Conservation (phyloP, 1,284 basidiomycete genomes). For the Pterula multifida region DNA sequence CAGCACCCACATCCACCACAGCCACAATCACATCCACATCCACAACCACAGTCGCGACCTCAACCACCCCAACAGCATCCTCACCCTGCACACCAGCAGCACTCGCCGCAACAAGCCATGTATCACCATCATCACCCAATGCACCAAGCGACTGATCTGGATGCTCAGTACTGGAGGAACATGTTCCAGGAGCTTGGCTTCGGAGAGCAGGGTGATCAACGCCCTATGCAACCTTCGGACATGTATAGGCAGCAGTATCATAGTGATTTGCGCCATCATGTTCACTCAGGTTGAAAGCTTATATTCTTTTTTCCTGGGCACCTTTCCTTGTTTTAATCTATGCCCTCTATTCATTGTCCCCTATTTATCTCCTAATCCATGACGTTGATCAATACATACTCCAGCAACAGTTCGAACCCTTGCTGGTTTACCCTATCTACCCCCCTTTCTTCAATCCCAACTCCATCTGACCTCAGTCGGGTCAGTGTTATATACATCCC, state of each 20-base stretch:
- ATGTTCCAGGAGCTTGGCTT: constrained; percentile 63
- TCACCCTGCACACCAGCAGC: not conserved
- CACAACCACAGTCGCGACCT: not conserved
- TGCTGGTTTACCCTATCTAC: too few relatives aligned
- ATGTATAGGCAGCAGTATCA: not conserved
- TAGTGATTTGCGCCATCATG: not conserved
- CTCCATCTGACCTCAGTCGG: too few relatives aligned
- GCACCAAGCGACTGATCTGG: constrained; percentile 34
- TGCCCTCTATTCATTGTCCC: not conserved
- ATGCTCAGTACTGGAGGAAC: constrained; percentile 54
- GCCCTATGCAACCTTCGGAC: constrained; percentile 9
- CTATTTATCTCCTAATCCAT: not conserved
- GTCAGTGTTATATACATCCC: too few relatives aligned
- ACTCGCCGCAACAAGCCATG: constrained; percentile 2
- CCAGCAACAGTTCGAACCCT: too few relatives aligned
- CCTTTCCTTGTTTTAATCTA: not conserved
- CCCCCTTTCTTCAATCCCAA: too few relatives aligned
- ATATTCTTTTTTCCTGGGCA: not conserved
- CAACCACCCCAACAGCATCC: not conserved
- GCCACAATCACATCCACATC: not conserved
- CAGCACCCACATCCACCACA: not conserved
- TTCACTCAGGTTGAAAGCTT: not conserved
- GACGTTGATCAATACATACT: too few relatives aligned
- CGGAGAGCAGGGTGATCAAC: constrained; percentile 21
- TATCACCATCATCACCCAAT: constrained; percentile 15